Conservation (phyloP, 345 rosid genomes). For the Ceriops tagal region DNA sequence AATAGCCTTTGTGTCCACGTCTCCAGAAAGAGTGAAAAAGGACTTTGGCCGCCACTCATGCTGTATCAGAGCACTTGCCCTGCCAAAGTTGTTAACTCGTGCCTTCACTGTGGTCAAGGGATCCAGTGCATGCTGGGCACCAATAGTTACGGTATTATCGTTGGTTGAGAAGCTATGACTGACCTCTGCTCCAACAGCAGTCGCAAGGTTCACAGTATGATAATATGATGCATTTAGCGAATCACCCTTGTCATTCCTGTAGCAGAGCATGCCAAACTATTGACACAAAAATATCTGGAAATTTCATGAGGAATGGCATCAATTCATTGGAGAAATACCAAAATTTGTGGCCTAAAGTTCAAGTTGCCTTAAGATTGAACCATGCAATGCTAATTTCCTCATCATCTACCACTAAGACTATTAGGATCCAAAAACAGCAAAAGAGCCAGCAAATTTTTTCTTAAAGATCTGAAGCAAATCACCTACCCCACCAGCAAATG, state of each 20-base stretch:
- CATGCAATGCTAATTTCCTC: not conserved
- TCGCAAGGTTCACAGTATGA: conserved; percentile 58
- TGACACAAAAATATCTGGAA: too few species aligned
- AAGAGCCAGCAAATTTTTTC: not conserved
- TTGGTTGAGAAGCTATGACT: conserved; percentile 69
- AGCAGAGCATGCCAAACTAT: not conserved
- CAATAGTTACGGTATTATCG: conserved; percentile 66
- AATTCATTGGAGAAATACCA: not conserved
- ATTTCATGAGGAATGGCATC: too few species aligned
- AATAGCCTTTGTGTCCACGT: conserved; percentile 79
- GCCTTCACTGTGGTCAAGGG: conserved; percentile 77
- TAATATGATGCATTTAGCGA: conserved; percentile 64
- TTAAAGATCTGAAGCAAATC: not conserved
- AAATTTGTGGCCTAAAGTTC: not conserved
- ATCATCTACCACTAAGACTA: not conserved
- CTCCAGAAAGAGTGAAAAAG: conserved; percentile 67
- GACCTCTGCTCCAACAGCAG: conserved; percentile 83
- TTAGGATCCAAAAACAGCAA: not conserved
- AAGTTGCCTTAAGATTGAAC: not conserved
- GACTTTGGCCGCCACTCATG: conserved; percentile 92
- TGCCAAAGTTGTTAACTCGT: conserved; percentile 67
- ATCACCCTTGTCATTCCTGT: conserved; percentile 84
- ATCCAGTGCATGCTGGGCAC: conserved; percentile 69
- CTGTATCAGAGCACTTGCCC: conserved; percentile 72
- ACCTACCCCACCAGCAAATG: not conserved